Percentiles rank a stretch among this genome's conserved stretches.
Conservation (phyloP, 225 moss, liverwort and hornwort genomes). For the Marchantia polymorpha region DNA sequence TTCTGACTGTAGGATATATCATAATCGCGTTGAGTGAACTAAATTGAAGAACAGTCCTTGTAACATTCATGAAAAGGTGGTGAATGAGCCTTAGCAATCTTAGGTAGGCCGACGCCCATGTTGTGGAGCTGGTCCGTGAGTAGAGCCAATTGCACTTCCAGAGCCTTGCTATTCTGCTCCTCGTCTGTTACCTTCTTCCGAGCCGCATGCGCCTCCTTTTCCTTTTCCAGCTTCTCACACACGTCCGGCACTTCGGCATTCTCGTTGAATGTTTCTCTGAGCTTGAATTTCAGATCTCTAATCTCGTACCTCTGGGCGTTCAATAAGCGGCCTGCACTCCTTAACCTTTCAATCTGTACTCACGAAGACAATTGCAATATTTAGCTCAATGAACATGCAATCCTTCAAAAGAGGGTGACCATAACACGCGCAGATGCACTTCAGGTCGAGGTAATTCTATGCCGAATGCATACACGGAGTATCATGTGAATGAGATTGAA, state of each 20-base stretch:
- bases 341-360: slow-evolving; percentile 30
- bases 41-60: too few relatives aligned
- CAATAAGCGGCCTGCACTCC: slow-evolving; percentile 33
- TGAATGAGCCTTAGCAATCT: background rate
- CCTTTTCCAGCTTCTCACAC: slow-evolving; percentile 36
- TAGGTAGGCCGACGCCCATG: background rate
- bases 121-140: slow-evolving; percentile 28
- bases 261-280: slow-evolving; percentile 42
- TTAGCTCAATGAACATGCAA: background rate
- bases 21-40: too few relatives aligned
- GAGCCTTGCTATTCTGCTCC: background rate
- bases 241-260: slow-evolving; percentile 34
- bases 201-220: slow-evolving; percentile 20
- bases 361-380: background rate
- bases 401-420: background rate
- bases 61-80: background rate
- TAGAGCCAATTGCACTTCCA: slow-evolving; percentile 14
- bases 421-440: background rate
- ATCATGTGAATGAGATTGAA: too few relatives aligned
- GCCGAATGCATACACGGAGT: background rate
- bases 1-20: too few relatives aligned
- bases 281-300: slow-evolving; percentile 33
- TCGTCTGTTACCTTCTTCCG: slow-evolving; percentile 18
- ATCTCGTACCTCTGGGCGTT: slow-evolving; percentile 33
- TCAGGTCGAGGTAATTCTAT: background rate